These are phyloP conservation scores for Chenopodium suecicum DNA, from an alignment of 148 eudicot genomes.

Conservation along the genomic window DNA sequence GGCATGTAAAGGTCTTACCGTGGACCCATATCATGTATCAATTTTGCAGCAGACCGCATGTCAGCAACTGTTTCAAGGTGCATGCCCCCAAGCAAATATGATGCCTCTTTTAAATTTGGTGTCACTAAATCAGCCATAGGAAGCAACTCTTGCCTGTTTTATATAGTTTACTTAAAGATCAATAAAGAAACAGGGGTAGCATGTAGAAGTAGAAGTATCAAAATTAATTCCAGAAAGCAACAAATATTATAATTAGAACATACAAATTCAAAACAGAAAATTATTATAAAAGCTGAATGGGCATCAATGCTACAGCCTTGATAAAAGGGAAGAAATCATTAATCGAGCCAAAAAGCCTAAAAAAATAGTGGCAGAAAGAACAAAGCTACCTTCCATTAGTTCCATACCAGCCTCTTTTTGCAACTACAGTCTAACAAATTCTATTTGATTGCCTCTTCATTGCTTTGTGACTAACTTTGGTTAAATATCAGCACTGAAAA, in stretches of 20 bases:
- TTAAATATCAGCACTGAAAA: background rate
- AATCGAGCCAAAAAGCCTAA: background rate
- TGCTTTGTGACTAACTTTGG: background rate
- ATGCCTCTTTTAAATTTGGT: constrained; percentile 90
- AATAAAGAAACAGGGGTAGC: background rate
- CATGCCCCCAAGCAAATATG: constrained; percentile 70
- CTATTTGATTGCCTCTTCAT: background rate
- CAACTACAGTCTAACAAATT: background rate
- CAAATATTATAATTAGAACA: background rate
- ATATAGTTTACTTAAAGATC: background rate
- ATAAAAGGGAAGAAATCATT: background rate
- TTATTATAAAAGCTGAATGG: background rate
- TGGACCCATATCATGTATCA: constrained; percentile 80
- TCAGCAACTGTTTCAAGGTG: constrained; percentile 65
- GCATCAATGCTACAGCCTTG: background rate
- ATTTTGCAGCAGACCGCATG: constrained; percentile 89
- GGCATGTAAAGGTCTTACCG: constrained; percentile 41
- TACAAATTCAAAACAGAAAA: background rate
- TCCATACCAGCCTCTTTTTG: background rate
- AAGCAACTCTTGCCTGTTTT: constrained; percentile 68
- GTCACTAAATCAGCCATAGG: constrained; percentile 84
- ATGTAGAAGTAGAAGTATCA: background rate
- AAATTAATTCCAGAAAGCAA: background rate
- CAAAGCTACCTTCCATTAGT: too few species aligned
- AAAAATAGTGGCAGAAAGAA: background rate